Base-by-base conservation (phyloP, 2,329 filamentous ascomycete species). In the Alternaria gansuensis region DNA sequence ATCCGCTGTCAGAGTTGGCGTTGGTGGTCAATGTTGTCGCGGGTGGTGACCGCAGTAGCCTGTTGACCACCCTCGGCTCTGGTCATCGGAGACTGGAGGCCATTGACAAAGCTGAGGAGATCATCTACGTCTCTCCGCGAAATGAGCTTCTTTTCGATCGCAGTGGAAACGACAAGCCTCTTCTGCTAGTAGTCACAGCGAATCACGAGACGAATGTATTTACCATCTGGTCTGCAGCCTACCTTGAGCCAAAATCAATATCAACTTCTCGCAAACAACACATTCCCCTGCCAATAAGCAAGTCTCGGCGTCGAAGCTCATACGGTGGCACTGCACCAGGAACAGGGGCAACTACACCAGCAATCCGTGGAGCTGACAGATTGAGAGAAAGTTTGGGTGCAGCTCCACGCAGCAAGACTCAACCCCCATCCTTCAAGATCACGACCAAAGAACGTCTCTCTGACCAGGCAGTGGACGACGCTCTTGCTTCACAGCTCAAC, bases 1-100 rank as follows among this genome's bases (percentile, higher is more conserved):
- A 96, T 71, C 94, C 94, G 2, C 81, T 97, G 56, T 85, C 91
- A 3, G 93, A 97, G 67, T 84, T 97, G 69, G 94, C 93, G 1
- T 80, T 97, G 41, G 87, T 97, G 17, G 90, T 95, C 39, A 70
- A 71, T 54, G 72, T 72, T 14, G 65, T 71, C 44, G 69, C 68
- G 13, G 66, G 68, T 41, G 65, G 69, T 52, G 72, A 74, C 50
- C 67, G 73, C 48, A 65, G 59, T 33, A 62, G 70, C 54, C 62
- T 76, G 28, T 63, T 77, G 34, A 69, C 70, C n/a, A 60, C 62
- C 14, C 69, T 68, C 54, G 69, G 70, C 43, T 74, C 73, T 29
- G 69, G 72, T 14, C 72, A 74, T 68, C 68, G 75, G 46, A 75
- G 60, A 37, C 72, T 82, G 57, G 82, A 86, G 63, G 86, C 92